A percentile compares a stretch with the other conserved stretches of the same genome.
Conservation (phyloP, 495 filamentous ascomycete species). For the Gamarada debralockiae region DNA sequence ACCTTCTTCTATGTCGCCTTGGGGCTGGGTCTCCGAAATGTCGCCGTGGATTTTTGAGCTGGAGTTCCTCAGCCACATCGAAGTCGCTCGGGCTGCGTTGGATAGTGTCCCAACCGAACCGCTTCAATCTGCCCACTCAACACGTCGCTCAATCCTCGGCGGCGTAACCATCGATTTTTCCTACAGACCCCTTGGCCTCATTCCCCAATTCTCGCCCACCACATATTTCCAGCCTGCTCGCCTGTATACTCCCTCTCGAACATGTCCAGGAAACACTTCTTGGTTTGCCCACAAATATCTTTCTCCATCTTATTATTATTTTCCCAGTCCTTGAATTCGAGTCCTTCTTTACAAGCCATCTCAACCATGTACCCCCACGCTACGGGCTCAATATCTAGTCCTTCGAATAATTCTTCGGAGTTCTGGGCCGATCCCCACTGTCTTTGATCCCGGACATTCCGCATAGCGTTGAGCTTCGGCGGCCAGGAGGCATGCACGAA, state of each 20-base stretch:
- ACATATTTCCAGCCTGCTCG: neutral
- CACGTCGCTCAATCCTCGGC: no score
- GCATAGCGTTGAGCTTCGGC: constrained; percentile 6
- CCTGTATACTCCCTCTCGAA: neutral
- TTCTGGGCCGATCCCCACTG: constrained; percentile 3
- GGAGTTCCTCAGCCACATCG: no score
- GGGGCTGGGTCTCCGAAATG: no score
- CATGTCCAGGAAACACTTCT: neutral
- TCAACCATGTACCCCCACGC: constrained; percentile 9
- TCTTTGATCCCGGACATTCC: neutral
- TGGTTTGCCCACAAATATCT: constrained; percentile 1
- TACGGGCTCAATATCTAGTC: constrained; percentile 3
- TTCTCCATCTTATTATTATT: neutral
- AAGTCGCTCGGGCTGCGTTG: no score
- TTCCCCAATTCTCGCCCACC: no score
- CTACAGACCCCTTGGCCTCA: no score
- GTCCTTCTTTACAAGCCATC: constrained; percentile 4
- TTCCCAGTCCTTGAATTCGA: constrained; percentile 6
- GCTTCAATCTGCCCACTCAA: no score
- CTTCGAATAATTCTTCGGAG: neutral
- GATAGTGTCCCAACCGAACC: no score
- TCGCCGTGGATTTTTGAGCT: no score
- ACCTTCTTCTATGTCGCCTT: no score
- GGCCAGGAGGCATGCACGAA: constrained; percentile 13
- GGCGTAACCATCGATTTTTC: no score